Percentiles rank a stretch among this genome's conserved stretches.
These are phyloP conservation scores for Colletotrichum destructivum DNA, from an alignment of 2,329 filamentous ascomycete species.

Conservation along the genomic window DNA sequence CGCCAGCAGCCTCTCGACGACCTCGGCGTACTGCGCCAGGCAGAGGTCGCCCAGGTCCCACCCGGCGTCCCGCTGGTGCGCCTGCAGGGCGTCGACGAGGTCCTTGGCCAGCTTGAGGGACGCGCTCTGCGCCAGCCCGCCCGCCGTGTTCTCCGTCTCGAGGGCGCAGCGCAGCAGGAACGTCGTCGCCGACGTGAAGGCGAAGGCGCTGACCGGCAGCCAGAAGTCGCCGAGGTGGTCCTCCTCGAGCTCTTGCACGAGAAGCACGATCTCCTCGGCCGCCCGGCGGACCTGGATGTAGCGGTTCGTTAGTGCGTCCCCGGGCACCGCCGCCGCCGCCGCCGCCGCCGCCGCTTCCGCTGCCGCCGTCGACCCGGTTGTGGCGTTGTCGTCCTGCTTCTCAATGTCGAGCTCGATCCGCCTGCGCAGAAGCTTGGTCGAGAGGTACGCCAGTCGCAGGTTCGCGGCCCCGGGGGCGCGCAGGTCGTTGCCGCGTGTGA, in stretches of 20 bases:
- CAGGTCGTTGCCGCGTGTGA: constrained; percentile 59
- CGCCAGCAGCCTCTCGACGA: constrained; percentile 61
- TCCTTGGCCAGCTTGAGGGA: constrained; percentile 61
- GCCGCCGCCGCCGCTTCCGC: too few relatives aligned
- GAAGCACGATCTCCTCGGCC: constrained; percentile 64
- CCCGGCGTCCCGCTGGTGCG: constrained; percentile 52
- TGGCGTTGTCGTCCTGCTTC: constrained; percentile 46
- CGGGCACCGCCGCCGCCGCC: background rate
- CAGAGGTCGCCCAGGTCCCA: constrained; percentile 69
- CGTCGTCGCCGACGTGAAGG: constrained; percentile 63
- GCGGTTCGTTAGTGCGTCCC: constrained; percentile 31
- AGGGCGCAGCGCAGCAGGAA: constrained; percentile 65
- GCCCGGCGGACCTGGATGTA: constrained; percentile 61
- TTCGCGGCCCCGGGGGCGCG: constrained; percentile 63
- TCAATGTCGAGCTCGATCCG: constrained; percentile 62
- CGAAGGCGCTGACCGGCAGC: constrained; percentile 64
- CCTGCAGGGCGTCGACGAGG: constrained; percentile 57
- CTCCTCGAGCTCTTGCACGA: constrained; percentile 62
- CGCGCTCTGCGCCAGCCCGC: constrained; percentile 53
- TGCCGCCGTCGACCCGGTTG: too few relatives aligned
- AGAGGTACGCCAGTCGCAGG: constrained; percentile 66
- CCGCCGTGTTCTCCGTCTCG: constrained; percentile 57
- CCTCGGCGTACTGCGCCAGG: constrained; percentile 61
- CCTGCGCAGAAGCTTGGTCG: constrained; percentile 61
- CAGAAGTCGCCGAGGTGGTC: constrained; percentile 64